Evolutionary conservation across 164 flowering plant genomes (phyloP).

Genomic region (Echeveria elegans): DNA sequence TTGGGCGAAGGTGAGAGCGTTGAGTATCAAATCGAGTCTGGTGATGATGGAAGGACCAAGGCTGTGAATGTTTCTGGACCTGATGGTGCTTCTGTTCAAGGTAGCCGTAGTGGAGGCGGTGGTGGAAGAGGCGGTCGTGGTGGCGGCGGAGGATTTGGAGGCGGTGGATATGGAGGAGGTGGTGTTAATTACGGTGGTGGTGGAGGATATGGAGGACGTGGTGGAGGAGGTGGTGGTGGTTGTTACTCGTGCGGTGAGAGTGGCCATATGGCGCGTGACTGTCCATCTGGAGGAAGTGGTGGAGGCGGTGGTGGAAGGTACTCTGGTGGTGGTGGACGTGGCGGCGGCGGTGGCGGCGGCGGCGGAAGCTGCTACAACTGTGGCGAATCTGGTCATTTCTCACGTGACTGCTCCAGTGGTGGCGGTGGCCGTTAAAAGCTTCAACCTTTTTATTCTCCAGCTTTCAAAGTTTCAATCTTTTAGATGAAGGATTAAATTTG

Average conservation of each 20-base stretch:
- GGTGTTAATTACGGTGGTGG: background rate
- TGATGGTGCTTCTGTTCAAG: background rate
- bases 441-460: no score
- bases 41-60: background rate
- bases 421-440: background rate
- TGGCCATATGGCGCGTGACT: background rate
- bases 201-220: background rate
- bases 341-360: background rate
- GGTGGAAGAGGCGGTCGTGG: background rate
- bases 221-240: background rate
- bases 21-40: background rate
- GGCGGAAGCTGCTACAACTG: constrained; percentile 7
- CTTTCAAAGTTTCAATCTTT: background rate
- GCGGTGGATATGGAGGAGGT: background rate
- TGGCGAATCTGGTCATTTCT: background rate
- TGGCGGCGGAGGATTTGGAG: background rate
- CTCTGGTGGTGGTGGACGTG: background rate
- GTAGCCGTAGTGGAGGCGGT: background rate
- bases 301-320: background rate
- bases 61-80: background rate
- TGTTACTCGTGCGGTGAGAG: background rate
- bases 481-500: no score
- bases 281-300: background rate
- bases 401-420: constrained; percentile 3
- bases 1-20: background rate